Evolutionary conservation across 495 filamentous ascomycete genomes (phyloP).

Genomic region (Hypoxylon fragiforme): DNA sequence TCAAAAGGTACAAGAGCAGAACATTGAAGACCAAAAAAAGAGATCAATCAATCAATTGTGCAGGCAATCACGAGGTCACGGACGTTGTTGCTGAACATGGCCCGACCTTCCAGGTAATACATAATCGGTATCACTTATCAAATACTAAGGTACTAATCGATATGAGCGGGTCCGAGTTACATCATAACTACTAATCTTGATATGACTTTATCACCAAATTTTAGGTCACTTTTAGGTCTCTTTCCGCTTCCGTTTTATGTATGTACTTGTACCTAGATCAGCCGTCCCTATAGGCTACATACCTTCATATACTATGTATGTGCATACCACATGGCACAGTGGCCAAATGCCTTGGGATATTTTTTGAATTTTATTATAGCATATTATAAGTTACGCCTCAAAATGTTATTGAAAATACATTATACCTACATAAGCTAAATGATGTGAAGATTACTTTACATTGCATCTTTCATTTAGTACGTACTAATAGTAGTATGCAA

Average conservation of each 20-base stretch:
- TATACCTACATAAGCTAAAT: constrained; percentile 1
- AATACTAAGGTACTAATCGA: constrained; percentile 7
- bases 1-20: no score
- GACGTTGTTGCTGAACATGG: constrained; percentile 23
- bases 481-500: no score
- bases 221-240: constrained; percentile 7
- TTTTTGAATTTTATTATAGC: no score
- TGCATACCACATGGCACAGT: no score
- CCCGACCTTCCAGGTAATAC: constrained; percentile 14
- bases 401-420: background rate
- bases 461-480: constrained; percentile 26
- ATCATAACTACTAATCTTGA: constrained; percentile 10
- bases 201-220: background rate
- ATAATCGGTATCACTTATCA: no score
- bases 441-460: constrained; percentile 23
- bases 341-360: no score
- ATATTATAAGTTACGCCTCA: no score
- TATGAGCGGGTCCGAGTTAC: constrained; percentile 6
- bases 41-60: constrained; percentile 8
- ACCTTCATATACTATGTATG: no score
- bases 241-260: background rate
- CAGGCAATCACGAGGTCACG: constrained; percentile 33
- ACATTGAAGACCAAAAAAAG: no score
- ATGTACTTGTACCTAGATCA: no score
- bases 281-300: no score